Base-by-base conservation (phyloP, 2,329 filamentous ascomycete genomes). In the Botrytis hyacinthi region DNA sequence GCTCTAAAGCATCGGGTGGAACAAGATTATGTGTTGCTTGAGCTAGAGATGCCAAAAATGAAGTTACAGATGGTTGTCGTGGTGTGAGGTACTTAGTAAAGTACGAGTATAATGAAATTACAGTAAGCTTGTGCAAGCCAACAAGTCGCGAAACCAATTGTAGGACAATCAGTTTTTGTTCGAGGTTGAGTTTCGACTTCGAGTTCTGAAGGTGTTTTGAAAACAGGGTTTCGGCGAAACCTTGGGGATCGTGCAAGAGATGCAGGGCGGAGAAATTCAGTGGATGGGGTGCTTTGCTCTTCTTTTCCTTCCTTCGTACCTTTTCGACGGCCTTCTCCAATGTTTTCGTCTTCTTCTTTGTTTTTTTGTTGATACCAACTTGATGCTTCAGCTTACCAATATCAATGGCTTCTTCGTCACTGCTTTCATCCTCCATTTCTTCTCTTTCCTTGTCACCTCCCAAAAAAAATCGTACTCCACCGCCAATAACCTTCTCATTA, bases 221-320 rank as follows among this genome's bases (percentile, higher is more conserved):
- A 83, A 98, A 99, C 10, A 99, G 86, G 68, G 88, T 87, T 83
- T 99, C 96, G 4, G 94, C 93, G 80, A 98, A 98, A 0, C 93
- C 93, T 81, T 99, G 96, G 0, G 96, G 95, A 78, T 98, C 95
- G 82, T 98, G 93, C 4, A 99, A 87, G 35, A 99, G 87, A 81
- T 99, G 96, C 59, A 99, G 87, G 0, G 96, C 96, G 0, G 95
- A 98, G 82, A 99, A 99, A 84, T 99, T 99, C 76, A 99, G 88
- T 1, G 92, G 90, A 79, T 97, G 93, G 5, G 94, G 93, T 76
- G 93, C 89, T 76, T 90, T 89, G 88, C 97, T 98, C 86, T 97
- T 97, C 80, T 90, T 91, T 81, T 97, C 93, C 80, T 92, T 89
- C 80, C 87, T 90, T 84, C 94, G 97, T 59, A 97, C 88, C 76